Percentiles rank a stretch among this genome's conserved stretches.
These are phyloP conservation scores for Botryosphaeria agaves DNA, from an alignment of 2,329 filamentous ascomycete species.

Conservation along the genomic window DNA sequence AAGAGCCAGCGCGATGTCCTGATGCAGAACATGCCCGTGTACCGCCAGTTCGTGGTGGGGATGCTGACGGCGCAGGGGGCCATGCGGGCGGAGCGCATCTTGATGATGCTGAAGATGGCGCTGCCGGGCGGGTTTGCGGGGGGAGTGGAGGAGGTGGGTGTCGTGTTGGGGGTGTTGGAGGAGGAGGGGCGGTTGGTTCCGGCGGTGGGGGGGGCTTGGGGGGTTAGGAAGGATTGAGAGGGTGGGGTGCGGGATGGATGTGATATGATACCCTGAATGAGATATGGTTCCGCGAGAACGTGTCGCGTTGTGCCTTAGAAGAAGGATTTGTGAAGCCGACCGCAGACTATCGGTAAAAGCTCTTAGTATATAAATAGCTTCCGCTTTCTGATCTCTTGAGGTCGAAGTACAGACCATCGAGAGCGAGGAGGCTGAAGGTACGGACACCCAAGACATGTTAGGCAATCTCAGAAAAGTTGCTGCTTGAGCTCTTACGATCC, in stretches of 20 bases:
- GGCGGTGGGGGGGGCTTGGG: background rate
- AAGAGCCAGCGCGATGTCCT: constrained; percentile 39
- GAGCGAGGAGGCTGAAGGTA: too few relatives aligned
- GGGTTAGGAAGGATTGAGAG: background rate
- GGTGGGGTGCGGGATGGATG: background rate
- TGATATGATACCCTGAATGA: too few relatives aligned
- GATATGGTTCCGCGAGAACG: too few relatives aligned
- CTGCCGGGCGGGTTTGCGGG: constrained; percentile 78
- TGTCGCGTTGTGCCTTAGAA: too few relatives aligned
- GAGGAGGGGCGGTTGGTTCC: constrained; percentile 43
- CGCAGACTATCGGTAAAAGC: too few relatives aligned
- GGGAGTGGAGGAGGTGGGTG: constrained; percentile 72
- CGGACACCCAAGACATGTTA: too few relatives aligned
- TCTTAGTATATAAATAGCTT: too few relatives aligned
- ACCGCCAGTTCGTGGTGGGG: constrained; percentile 81
- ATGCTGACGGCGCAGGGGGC: constrained; percentile 89
- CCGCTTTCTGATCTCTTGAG: too few relatives aligned
- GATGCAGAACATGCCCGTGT: constrained; percentile 53
- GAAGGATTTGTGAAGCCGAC: too few relatives aligned
- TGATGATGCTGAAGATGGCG: constrained; percentile 91
- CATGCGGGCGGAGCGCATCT: constrained; percentile 67
- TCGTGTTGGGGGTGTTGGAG: constrained; percentile 68
- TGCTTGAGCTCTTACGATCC: too few relatives aligned
- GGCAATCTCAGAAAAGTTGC: too few relatives aligned
- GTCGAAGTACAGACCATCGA: too few relatives aligned